Percentiles rank a stretch among this genome's conserved stretches.
Evolutionary conservation across 805 yeast genomes (phyloP).

Genomic region (Clavispora carvajalis): DNA sequence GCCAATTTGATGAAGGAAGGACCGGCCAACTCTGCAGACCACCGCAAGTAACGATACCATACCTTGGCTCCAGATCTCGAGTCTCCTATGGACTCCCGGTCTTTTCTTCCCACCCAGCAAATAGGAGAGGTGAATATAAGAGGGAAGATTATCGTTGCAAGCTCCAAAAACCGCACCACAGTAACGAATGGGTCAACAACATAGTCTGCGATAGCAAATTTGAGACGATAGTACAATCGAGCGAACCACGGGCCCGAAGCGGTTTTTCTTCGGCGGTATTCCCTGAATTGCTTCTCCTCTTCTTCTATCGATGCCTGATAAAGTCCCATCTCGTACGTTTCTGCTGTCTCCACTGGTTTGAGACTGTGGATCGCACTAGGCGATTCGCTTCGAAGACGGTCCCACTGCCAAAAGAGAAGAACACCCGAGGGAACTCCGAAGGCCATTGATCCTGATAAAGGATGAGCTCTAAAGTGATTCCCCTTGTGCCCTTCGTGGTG

Average conservation of each 20-base stretch:
- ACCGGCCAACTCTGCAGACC: conserved; percentile 78
- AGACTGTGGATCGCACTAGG: conserved; percentile 30
- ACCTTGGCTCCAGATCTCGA: conserved; percentile 54
- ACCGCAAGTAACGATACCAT: conserved; percentile 67
- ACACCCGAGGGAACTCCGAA: background rate
- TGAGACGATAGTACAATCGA: conserved; percentile 33
- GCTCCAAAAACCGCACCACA: conserved; percentile 60
- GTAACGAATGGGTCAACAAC: conserved; percentile 68
- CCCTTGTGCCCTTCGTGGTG: background rate
- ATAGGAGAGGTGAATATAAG: conserved; percentile 63
- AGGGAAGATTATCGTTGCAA: conserved; percentile 66
- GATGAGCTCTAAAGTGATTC: background rate
- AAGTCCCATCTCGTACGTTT: conserved; percentile 67
- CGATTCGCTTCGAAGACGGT: background rate
- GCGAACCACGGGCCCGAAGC: conserved; percentile 18
- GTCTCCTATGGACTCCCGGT: conserved; percentile 22
- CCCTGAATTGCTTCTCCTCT: conserved; percentile 31
- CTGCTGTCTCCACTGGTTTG: conserved; percentile 43
- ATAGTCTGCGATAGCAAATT: conserved; percentile 46
- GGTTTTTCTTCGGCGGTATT: conserved; percentile 25
- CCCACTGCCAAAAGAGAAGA: background rate
- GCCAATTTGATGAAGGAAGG: conserved; percentile 90
- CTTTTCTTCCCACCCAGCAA: conserved; percentile 47
- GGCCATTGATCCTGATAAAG: background rate
- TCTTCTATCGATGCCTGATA: conserved; percentile 58